Evolutionary conservation across 1,284 basidiomycete genomes (phyloP).

Genomic region (Lentinula novae-zelandiae): DNA sequence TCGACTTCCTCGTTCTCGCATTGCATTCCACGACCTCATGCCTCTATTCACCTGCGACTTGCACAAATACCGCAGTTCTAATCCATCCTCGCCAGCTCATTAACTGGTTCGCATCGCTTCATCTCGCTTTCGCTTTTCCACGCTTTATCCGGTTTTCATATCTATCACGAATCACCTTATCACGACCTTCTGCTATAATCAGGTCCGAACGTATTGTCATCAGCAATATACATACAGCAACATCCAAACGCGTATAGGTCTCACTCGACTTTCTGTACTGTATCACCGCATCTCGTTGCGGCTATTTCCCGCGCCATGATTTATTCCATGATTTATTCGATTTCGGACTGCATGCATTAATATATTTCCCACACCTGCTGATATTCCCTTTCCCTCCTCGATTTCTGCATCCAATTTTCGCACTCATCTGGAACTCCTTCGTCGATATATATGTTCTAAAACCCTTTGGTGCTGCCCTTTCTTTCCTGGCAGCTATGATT

Average conservation of each 20-base stretch:
- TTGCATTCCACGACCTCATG: slow-evolving; percentile 60
- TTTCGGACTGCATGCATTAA: slow-evolving; percentile 16
- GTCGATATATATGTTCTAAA: neutral
- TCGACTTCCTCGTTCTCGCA: slow-evolving; percentile 38
- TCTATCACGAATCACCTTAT: slow-evolving; percentile 6
- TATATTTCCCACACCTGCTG: neutral
- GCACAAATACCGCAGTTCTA: slow-evolving; percentile 25
- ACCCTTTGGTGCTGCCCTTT: neutral
- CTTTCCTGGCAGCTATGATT: neutral
- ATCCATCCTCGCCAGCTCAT: slow-evolving; percentile 23
- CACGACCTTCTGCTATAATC: neutral
- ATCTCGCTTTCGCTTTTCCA: slow-evolving; percentile 8
- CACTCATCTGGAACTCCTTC: slow-evolving; percentile 1
- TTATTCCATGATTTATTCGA: slow-evolving; percentile 30
- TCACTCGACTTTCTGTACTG: slow-evolving; percentile 5
- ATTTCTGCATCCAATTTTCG: neutral
- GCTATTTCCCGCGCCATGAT: slow-evolving; percentile 21
- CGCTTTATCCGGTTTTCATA: neutral
- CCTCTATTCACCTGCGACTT: slow-evolving; percentile 41
- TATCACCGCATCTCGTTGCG: slow-evolving; percentile 3
- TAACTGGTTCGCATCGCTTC: slow-evolving; percentile 15
- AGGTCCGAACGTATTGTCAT: slow-evolving; percentile 4
- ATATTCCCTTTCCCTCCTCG: neutral
- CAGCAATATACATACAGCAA: slow-evolving; percentile 6
- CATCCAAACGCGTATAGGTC: slow-evolving; percentile 2